Evolutionary conservation across 2,329 filamentous ascomycete species (phyloP).

Genomic region (Phialemoniopsis sp.): DNA sequence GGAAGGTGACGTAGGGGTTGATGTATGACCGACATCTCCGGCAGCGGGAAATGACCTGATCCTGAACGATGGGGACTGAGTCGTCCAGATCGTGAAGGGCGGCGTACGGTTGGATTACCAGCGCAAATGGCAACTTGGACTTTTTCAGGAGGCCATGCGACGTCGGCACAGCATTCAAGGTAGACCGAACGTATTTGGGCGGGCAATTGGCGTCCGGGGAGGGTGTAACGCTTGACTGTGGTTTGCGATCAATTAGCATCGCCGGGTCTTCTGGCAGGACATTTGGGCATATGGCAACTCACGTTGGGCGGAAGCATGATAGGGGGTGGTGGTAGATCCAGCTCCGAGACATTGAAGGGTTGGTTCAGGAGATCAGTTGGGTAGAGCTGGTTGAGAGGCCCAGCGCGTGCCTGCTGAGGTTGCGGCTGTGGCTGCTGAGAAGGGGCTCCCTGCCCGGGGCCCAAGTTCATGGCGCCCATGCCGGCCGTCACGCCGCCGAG

Average conservation of each 20-base stretch:
- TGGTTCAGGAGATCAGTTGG: slow-evolving; percentile 88
- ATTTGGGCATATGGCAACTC: slow-evolving; percentile 32
- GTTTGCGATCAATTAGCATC: background rate
- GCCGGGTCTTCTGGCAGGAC: background rate
- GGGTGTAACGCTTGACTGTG: slow-evolving; percentile 80
- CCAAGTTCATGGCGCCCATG: slow-evolving; percentile 82
- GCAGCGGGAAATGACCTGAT: slow-evolving; percentile 96
- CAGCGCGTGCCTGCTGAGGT: slow-evolving; percentile 40
- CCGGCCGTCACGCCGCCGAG: slow-evolving; percentile 76
- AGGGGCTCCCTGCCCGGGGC: slow-evolving; percentile 47
- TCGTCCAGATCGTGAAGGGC: slow-evolving; percentile 92
- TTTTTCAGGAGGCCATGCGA: slow-evolving; percentile 93
- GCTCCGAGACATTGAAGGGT: slow-evolving; percentile 88
- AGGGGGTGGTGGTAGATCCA: slow-evolving; percentile 86
- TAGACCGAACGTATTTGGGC: slow-evolving; percentile 91
- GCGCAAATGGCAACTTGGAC: slow-evolving; percentile 89
- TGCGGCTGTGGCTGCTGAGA: slow-evolving; percentile 46
- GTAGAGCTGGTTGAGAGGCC: slow-evolving; percentile 79
- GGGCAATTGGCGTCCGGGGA: slow-evolving; percentile 90
- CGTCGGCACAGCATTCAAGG: slow-evolving; percentile 88
- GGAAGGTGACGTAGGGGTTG: slow-evolving; percentile 93
- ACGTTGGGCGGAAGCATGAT: slow-evolving; percentile 91
- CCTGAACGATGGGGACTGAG: slow-evolving; percentile 83
- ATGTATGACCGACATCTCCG: slow-evolving; percentile 95
- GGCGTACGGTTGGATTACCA: slow-evolving; percentile 94